phyloP scores from a whole-genome alignment of 2,329 filamentous ascomycete genomes.

The Alternaria sp. region DNA sequence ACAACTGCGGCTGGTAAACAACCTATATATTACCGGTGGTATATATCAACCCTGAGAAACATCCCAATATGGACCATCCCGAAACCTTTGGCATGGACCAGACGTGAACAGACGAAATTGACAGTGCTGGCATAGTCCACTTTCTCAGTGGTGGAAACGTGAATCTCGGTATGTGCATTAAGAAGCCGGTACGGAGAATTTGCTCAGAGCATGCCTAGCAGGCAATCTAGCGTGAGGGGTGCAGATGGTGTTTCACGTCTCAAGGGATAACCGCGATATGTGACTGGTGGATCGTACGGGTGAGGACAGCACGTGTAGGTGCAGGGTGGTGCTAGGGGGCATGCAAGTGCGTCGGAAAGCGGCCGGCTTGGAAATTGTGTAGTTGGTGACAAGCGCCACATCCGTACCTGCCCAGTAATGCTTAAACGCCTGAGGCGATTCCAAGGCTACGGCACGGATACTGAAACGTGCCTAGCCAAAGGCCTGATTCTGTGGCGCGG shows the following conservation, averaged over 20 bases:
- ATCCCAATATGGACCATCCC: not conserved
- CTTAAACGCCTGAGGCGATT: not conserved
- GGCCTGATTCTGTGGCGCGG: not conserved
- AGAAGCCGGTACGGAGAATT: constrained; percentile 16
- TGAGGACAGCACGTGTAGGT: not conserved
- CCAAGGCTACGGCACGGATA: not conserved
- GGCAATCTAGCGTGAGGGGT: constrained; percentile 9
- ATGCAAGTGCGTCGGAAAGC: not conserved
- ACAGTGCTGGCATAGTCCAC: not conserved
- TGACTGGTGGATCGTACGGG: constrained; percentile 10
- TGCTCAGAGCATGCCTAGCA: not conserved
- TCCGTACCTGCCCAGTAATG: not conserved
- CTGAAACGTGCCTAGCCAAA: not conserved
- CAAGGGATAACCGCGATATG: not conserved
- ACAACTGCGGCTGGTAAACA: not conserved
- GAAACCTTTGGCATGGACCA: not conserved
- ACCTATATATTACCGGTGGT: constrained; percentile 6
- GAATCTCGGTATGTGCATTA: not conserved
- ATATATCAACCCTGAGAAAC: not conserved
- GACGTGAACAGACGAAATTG: constrained; percentile 6
- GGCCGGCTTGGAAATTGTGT: not conserved
- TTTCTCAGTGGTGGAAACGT: constrained; percentile 14
- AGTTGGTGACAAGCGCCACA: not conserved
- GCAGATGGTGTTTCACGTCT: constrained; percentile 9
- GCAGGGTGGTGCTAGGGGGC: not conserved